Evolutionary conservation across 306 rosid genomes (phyloP).

Genomic region (Styphnolobium japonicum): DNA sequence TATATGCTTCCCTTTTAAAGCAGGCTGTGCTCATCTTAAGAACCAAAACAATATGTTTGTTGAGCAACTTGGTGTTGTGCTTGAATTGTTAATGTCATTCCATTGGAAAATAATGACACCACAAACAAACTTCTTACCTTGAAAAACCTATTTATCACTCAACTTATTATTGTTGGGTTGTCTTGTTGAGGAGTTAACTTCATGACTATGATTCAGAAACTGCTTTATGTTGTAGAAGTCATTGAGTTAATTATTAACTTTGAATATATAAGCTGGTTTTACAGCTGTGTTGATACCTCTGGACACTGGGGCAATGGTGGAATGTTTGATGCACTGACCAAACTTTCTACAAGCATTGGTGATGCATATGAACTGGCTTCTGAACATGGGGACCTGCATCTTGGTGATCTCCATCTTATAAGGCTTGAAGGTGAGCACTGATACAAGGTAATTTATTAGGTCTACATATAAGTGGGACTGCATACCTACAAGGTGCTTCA

Average conservation of each 20-base stretch:
- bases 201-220: background rate
- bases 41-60: background rate
- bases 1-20: no score
- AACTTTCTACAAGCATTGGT: slow-evolving; percentile 63
- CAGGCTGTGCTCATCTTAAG: no score
- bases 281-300: slow-evolving; percentile 84
- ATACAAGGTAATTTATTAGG: background rate
- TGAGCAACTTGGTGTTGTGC: background rate
- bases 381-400: slow-evolving; percentile 84
- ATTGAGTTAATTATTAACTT: background rate
- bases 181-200: background rate
- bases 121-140: background rate
- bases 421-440: slow-evolving; percentile 62
- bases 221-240: background rate
- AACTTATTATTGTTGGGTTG: background rate
- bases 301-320: slow-evolving; percentile 97
- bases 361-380: slow-evolving; percentile 77
- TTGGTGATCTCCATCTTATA: slow-evolving; percentile 90
- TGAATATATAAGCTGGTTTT: slow-evolving; percentile 15
- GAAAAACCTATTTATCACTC: background rate
- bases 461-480: background rate
- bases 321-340: slow-evolving; percentile 80
- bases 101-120: background rate
- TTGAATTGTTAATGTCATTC: background rate
- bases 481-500: background rate